Evolutionary conservation across 768 basidiomycete species (phyloP), one percentile per base, ranked within the genome.

Genomic region (Trametes gibbosa): DNA sequence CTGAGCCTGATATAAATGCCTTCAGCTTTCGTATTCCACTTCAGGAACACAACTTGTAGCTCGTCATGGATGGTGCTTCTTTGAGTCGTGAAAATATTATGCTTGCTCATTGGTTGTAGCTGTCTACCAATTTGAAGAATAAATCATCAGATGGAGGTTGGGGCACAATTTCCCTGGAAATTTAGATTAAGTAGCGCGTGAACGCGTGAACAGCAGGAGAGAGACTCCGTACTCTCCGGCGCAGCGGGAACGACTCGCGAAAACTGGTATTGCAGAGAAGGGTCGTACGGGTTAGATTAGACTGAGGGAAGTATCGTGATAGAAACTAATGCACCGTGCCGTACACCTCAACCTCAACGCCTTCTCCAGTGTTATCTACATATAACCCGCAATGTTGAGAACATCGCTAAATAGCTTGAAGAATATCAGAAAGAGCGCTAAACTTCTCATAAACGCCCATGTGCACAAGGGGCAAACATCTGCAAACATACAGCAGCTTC

Each of bases 201-300:
- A 53, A 29, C 48, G n/a, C n/a, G n/a, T n/a, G n/a, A n/a, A n/a
- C n/a, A 50, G 32, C 61, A 62, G 29, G 51, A 57, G 41, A 57
- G 61, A 19, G 54, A 56, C 37, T 51, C 61, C 9, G 50, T 62
- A 2, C 52, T 62, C 5, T 62, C 61, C 2, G 61, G 61, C 5
- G 45, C 61, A 6, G 61, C 61, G 5, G 61, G 61, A 0, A 47
- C 57, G 4, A 62, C 61, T 0, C 55, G 61, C 3, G 61, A 62
- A 21, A 56, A 62, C 25, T 3, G 61, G 61, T 9, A 21, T 45
- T 17, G 53, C 43, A 10, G 54, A 61, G 59, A 61, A 61, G 40
- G 46, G 50, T 7, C 59, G 48, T 1, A n/a, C n/a, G n/a, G n/a
- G n/a, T 29, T 61, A 7, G 47, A 53, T 8, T 53, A 25, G 17